Evolutionary conservation across 1,139 yeast species (phyloP), one percentile per base, ranked within the genome.

Genomic region (Lizanozyma gosingica): DNA sequence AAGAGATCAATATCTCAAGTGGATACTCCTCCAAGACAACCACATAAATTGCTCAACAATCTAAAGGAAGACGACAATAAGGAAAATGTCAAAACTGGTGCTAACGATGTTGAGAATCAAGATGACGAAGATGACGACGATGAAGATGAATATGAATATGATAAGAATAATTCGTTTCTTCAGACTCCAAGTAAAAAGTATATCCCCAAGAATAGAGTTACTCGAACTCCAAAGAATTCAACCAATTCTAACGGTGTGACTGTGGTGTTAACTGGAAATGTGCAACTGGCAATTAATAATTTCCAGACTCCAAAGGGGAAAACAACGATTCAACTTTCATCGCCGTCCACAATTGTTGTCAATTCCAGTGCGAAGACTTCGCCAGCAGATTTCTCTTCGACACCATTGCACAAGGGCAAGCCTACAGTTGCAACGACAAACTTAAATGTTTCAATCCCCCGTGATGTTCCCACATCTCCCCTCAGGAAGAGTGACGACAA

Each of bases 11-110:
- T 65, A 38, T 55, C 65, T 35, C 65, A 59, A 38, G 47, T 65
- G 17, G 73, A 66, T 43, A 65, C 72, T n/a, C 72, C 73, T 8
- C 67, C 67, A 4, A 51, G 70, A 41, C 65, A 59, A 37, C 67
- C 67, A 14, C 64, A 62, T 42, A 65, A 66, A 43, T 47, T 62
- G 32, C 57, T 66, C 11, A 57, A 59, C 9, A 43, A 41, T 44
- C 9, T 46, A 45, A 14, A 43, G 36, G 41, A 45, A 34, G 50
- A 47, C 17, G 54, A 41, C 14, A 37, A 44, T 22, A 46, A 42
- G 4, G 42, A 41, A 2, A 47, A 22, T 11, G 11, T 22, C 11
- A 56, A 53, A 29, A 47, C 45, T 18, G 51, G 52, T 14, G 53
- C 54, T 16, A 48, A 42, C 4, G 39, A 37, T 6, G 44, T 27